Evolutionary conservation across 352 stramenopile species (phyloP), one percentile per base, ranked within the genome.

Genomic region (Pythium phragmiticola): DNA sequence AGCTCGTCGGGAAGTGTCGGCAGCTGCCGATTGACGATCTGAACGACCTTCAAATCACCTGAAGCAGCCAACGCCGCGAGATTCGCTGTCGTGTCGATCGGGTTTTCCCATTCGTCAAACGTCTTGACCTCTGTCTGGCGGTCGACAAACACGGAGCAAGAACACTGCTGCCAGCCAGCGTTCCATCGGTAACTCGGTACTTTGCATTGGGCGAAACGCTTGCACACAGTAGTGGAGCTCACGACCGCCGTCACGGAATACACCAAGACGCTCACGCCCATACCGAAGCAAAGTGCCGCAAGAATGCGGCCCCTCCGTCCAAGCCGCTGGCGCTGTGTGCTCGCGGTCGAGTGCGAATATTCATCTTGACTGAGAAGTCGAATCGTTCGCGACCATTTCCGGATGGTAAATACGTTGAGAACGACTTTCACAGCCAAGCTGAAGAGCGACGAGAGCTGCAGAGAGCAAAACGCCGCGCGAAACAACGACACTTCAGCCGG

Each of bases 351-450:
- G 26, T 30, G 26, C 26, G 26, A 30, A 30, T 30, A 1, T 30
- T 30, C 26, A 5, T 30, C 26, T 30, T 30, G 26, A 30, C 26
- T 30, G 26, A 46, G 6, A 7, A 34, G 47, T 3, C 7, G 36
- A 39, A 84, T 82, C 12, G 72, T 75, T 0, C 73, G 72, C 17
- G 47, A 55, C 73, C 77, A 84, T 58, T 82, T 84, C 54, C 69
- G 76, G 2, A 87, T 49, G 0, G 73, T 77, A 0, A 84, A 50
- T 1, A 68, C 19, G 33, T 79, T 77, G 7, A 87, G 69, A 9
- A 51, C 68, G 3, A 56, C 73, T 23, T 82, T 84, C 19, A 73
- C 65, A 16, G 72, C 57, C 0, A 84, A 41, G 7, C 43, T 63
- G 0, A 51, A 48, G 0, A 60, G 45, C 0, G 73, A 68, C 21